Evolutionary conservation across 805 yeast species (phyloP), one percentile per base, ranked within the genome.

Genomic region (Sugiyamaella mastotermitis): DNA sequence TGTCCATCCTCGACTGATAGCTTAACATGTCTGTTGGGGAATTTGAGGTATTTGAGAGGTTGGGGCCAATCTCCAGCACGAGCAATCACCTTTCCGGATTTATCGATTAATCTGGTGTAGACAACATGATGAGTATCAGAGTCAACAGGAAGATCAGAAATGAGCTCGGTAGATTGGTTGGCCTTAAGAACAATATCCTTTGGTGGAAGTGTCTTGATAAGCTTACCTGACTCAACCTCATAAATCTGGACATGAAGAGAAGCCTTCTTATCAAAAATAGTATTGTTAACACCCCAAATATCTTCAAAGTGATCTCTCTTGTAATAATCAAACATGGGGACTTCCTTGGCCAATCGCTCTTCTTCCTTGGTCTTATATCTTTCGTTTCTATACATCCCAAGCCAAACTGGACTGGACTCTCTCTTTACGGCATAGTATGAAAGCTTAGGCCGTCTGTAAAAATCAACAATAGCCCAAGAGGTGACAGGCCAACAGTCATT

Each of bases 401-500:
- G 37, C 17, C 50, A 53, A 4, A 61, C 42, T 8, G 62, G 50
- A n/a, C 49, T 32, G 38, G 61, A 52, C 41, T 68, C 72, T 45
- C 77, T 59, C 47, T 67, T 69, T 22, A 71, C 57, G 1, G 74
- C 65, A 46, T 66, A 72, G 48, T 64, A 72, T 0, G 68, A 70
- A 40, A 72, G 47, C 48, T 72, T 72, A 5, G 72, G 73, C 19
- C 66, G 50, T 27, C 49, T 50, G 38, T 55, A 65, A 40, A 49
- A 64, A 46, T 72, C 78, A 14, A 64, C 57, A 20, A 71, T 52
- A 1, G 76, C 56, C 77, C 78, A 72, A n/a, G 68, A 60, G 1
- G 74, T 62, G 2, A 61, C 69, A 1, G 77, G 77, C 71, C 74
- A 71, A 41, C 74, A 69, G 49, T 72, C 77, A 43, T 72, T 70